Evolutionary conservation across 495 filamentous ascomycete species (phyloP), one percentile per base, ranked within the genome.

Genomic region (Neurospora sp.): DNA sequence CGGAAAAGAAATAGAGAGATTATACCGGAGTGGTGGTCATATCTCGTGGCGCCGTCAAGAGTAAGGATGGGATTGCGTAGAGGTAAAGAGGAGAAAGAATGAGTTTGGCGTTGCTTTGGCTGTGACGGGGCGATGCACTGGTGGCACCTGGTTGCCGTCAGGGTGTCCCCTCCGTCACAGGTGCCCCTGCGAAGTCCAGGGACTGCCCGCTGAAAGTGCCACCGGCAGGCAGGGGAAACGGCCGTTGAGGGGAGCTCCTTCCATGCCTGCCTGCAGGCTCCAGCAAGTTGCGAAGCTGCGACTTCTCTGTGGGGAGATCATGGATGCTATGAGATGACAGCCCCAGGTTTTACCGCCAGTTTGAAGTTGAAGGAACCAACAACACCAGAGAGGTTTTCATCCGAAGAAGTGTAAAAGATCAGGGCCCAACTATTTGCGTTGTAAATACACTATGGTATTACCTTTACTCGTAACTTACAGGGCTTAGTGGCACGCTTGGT

Each of bases 1-100:
- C 31, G 28, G 39, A 73, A 66, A 71, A 72, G 24, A 75, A 45
- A 39, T 45, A 37, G 48, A 74, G 48, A 70, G 54, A 62, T 73
- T 70, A 76, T 70, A 40, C 72, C 71, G 73, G 48, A 69, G 34
- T 69, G 39, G 70, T 72, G 62, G 70, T 74, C 59, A 40, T 73
- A 31, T 66, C 69, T 36, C 36, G 69, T 71, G 43, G 54, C 73
- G 70, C 73, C 70, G 66, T 36, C 54, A 36, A 66, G 54, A 34
- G 54, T 66, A 31, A 34, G 28, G 15, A 36, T 59, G 21, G 48
- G 48, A 17, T 31, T 62, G 5, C 21, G 48, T 28, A 24, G 21
- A 21, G 45, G 45, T 5, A 24, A 11, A 28, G 54, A 62, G 54
- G 54, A 62, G 54, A 62, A 62, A 34, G 54, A 34, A 66, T 66